Conservation (phyloP, 2,329 filamentous ascomycete species). For the Mycocentrospora acerina region DNA sequence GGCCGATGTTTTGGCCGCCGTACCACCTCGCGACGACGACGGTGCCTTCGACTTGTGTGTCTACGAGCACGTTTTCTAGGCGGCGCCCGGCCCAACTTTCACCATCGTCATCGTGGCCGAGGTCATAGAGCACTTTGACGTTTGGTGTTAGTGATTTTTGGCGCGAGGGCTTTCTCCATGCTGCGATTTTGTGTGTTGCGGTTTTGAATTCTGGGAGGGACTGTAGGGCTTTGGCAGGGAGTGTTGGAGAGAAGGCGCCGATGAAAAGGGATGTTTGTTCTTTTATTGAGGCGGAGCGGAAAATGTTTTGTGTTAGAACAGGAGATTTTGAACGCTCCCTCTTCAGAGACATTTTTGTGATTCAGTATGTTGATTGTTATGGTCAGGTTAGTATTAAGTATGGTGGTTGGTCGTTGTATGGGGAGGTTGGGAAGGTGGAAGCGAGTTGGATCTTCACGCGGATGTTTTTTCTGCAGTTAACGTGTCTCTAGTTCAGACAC, state of each 20-base stretch:
- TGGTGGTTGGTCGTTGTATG: slow-evolving; percentile 4
- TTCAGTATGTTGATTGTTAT: slow-evolving; percentile 2
- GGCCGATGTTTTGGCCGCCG: slow-evolving; percentile 55
- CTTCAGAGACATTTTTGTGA: slow-evolving; percentile 33
- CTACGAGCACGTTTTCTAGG: slow-evolving; percentile 50
- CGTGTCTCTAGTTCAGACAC: background rate
- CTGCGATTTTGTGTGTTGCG: slow-evolving; percentile 55
- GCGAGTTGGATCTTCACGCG: slow-evolving; percentile 8
- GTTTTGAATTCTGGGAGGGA: slow-evolving; percentile 45
- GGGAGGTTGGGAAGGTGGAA: slow-evolving; percentile 10
- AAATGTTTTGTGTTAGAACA: slow-evolving; percentile 34
- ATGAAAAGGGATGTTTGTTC: slow-evolving; percentile 56
- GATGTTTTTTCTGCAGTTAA: slow-evolving; percentile 9
- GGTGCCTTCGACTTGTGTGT: slow-evolving; percentile 47
- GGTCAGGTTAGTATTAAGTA: slow-evolving; percentile 3
- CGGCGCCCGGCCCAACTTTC: slow-evolving; percentile 54
- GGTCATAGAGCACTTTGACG: slow-evolving; percentile 43
- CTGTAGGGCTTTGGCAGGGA: slow-evolving; percentile 46
- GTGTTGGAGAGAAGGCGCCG: slow-evolving; percentile 51
- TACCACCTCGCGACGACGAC: slow-evolving; percentile 59
- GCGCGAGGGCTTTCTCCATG: slow-evolving; percentile 51
- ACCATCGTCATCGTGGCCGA: slow-evolving; percentile 55
- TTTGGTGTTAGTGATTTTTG: slow-evolving; percentile 48
- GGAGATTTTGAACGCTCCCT: slow-evolving; percentile 24
- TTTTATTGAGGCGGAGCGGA: slow-evolving; percentile 48